Evolutionary conservation across 2,329 filamentous ascomycete genomes (phyloP), one percentile per base, ranked within the genome.

Genomic region (Colletotrichum lentis): DNA sequence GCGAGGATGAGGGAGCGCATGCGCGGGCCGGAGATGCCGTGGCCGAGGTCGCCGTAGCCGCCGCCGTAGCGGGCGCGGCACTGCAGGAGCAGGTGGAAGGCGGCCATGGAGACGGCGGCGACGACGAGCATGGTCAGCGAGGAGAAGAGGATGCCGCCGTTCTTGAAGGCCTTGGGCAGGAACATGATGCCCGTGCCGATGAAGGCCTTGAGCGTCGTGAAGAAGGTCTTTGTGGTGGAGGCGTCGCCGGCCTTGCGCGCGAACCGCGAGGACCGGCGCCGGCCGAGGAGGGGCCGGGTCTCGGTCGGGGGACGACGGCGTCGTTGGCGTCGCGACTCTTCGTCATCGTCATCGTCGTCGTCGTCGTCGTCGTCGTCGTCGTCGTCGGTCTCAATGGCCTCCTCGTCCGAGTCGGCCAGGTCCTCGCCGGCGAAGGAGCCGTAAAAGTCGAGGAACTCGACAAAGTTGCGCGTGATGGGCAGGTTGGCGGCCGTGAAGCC

Each of bases 121-220:
- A 93, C 86, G 11, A 82, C 79, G 53, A 93, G 77, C 71, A 94
- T 84, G 0, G 89, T 89, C 57, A 92, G 78, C 0, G 88, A 89
- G 0, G 91, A 93, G 75, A 94, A 94, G 12, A 93, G 80, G 59
- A 94, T 89, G 27, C 91, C 91, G 43, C 91, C 91, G 71, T 94
- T 94, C 74, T 88, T 87, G 79, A 93, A 94, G 0, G 91, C 91
- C 75, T 92, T 93, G 54, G 91, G 91, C 52, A 94, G 77, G 74
- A 94, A 94, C 88, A 94, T 92, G 76, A 94, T 93, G 69, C 91
- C 91, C 0, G 91, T 94, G 55, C 91, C 91, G 58, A 94, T 86
- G 73, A 94, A 94, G 1, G 91, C 91, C 77, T 94, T 94, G 59
- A 94, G 81, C 11, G 93, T 81, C 0, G 91, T 94, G 76, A 93